These are phyloP conservation scores for Nannochloropsis oceanica DNA, from an alignment of 108 stramenopile species.

Conservation along the genomic window DNA sequence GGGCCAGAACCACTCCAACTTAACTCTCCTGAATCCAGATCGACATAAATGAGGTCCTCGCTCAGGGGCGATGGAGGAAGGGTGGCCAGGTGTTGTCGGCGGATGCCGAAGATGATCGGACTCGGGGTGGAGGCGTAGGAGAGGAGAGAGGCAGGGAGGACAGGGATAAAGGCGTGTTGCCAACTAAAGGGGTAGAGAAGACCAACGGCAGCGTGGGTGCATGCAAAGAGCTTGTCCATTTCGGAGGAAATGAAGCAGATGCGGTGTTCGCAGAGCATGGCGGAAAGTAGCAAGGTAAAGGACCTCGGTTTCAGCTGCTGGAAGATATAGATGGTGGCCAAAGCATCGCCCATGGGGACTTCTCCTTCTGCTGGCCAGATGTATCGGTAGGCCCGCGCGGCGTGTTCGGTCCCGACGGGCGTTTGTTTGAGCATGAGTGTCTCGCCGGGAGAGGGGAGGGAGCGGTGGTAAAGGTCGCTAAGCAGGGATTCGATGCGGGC, in stretches of 20 bases:
- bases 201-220: conserved; percentile 12
- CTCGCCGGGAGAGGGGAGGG: not conserved
- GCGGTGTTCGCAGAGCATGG: conserved; percentile 27
- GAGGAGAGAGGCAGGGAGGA: conserved; percentile 20
- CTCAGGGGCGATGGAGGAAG: not conserved
- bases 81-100: not conserved
- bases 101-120: conserved; percentile 31
- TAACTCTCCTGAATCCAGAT: not conserved
- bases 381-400: not conserved
- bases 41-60: not conserved
- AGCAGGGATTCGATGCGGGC: not conserved
- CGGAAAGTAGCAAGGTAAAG: conserved; percentile 22
- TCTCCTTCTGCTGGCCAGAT: not conserved
- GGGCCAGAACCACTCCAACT: not conserved
- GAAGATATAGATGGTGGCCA: not conserved
- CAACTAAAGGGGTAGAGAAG: conserved; percentile 36
- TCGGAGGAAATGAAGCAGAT: conserved; percentile 15
- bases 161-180: conserved; percentile 30
- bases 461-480: not conserved
- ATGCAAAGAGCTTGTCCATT: conserved; percentile 7
- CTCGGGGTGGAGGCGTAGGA: conserved; percentile 18
- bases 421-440: not conserved
- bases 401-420: not conserved
- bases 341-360: not conserved
- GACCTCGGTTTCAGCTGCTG: not conserved